Conservation (phyloP, 208 protist genomes). For the Porcisia hertigi region DNA sequence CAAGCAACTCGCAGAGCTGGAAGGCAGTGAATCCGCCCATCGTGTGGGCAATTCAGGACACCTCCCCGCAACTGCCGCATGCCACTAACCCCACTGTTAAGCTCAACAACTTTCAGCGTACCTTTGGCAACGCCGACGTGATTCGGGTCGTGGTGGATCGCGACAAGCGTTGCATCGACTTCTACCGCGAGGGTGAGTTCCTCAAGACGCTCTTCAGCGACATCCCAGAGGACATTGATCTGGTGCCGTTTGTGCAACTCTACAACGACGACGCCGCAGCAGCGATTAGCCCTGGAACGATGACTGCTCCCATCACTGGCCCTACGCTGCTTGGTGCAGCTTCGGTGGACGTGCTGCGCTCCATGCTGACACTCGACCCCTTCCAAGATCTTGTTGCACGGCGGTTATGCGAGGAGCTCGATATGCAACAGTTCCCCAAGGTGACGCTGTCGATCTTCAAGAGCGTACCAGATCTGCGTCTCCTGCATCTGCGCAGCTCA, state of each 20-base stretch:
- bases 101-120: conserved; percentile 89
- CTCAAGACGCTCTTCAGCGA: conserved; percentile 87
- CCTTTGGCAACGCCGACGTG: conserved; percentile 83
- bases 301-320: conserved; percentile 81
- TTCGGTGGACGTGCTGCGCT: conserved; percentile 85
- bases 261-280: conserved; percentile 91
- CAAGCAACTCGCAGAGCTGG: conserved; percentile 88
- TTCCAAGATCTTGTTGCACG: conserved; percentile 78
- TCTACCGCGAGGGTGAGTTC: conserved; percentile 86
- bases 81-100: conserved; percentile 90
- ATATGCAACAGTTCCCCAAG: conserved; percentile 52
- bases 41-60: conserved; percentile 92
- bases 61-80: conserved; percentile 86
- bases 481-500: conserved; percentile 69
- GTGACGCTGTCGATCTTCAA: conserved; percentile 86
- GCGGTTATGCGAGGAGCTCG: conserved; percentile 73
- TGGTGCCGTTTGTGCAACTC: conserved; percentile 91
- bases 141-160: conserved; percentile 82
- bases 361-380: conserved; percentile 82
- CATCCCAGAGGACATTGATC: conserved; percentile 74
- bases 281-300: conserved; percentile 67
- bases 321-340: conserved; percentile 71
- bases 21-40: conserved; percentile 85
- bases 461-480: conserved; percentile 75
- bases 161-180: conserved; percentile 73